Percentiles rank a stretch among this genome's conserved stretches.
These are phyloP conservation scores for Nigrospora sphaerica DNA, from an alignment of 2,329 filamentous ascomycete species.

Conservation along the genomic window DNA sequence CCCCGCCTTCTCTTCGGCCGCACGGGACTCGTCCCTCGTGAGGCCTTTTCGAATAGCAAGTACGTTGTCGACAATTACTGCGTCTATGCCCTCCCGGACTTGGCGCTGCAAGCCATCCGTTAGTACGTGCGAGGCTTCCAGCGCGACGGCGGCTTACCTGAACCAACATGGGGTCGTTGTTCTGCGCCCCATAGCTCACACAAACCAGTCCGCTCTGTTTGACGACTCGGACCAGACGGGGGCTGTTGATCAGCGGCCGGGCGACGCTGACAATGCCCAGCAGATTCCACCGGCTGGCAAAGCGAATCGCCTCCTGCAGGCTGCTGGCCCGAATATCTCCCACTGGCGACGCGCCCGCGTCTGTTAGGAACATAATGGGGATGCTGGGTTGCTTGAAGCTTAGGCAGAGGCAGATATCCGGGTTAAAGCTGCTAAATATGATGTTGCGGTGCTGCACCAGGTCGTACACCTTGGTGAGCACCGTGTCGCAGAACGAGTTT, in stretches of 20 bases:
- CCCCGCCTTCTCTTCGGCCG: neutral
- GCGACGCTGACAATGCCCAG: constrained; percentile 87
- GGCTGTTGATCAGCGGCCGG: constrained; percentile 81
- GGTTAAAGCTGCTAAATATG: constrained; percentile 96
- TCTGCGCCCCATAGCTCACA: constrained; percentile 85
- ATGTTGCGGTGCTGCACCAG: constrained; percentile 77
- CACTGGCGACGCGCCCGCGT: constrained; percentile 73
- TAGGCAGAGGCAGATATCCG: constrained; percentile 87
- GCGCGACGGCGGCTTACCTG: constrained; percentile 52
- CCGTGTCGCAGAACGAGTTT: constrained; percentile 93
- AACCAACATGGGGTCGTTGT: constrained; percentile 82
- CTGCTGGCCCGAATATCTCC: constrained; percentile 87
- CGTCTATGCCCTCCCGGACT: constrained; percentile 92
- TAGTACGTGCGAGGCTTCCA: neutral
- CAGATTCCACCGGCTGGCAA: constrained; percentile 90
- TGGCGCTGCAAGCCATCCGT: constrained; percentile 51
- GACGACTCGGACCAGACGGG: constrained; percentile 81
- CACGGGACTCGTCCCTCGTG: constrained; percentile 36
- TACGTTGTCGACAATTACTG: constrained; percentile 94
- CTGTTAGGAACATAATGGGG: constrained; percentile 88
- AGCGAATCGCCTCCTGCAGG: constrained; percentile 90
- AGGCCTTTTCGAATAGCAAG: constrained; percentile 88
- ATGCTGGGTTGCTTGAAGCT: constrained; percentile 98
- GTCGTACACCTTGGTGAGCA: constrained; percentile 85
- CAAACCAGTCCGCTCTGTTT: constrained; percentile 93